Percentiles rank a stretch among this genome's conserved stretches.
Conservation (phyloP, 345 rosid species). For the Sisymbrium altissimum region DNA sequence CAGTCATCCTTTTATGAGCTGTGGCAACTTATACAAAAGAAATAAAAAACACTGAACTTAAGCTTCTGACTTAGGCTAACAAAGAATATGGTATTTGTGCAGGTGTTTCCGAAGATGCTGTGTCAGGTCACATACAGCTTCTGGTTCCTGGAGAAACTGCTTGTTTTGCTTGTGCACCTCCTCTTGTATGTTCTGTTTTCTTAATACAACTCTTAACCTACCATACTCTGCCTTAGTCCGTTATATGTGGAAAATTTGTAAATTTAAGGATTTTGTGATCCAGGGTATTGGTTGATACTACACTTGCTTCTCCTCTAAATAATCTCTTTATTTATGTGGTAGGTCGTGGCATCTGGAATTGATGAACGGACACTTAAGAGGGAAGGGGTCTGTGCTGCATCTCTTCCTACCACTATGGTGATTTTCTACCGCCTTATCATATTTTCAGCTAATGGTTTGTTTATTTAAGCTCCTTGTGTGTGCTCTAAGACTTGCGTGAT, state of each 20-base stretch:
- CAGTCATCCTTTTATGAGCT: background rate
- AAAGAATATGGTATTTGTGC: conserved; percentile 22
- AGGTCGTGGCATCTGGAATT: conserved; percentile 97
- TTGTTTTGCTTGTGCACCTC: conserved; percentile 99
- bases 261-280: background rate
- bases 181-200: conserved; percentile 52
- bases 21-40: background rate
- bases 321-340: conserved; percentile 8
- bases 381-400: conserved; percentile 98
- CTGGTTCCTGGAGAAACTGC: conserved; percentile 96
- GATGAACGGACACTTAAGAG: conserved; percentile 94
- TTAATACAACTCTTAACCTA: background rate
- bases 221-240: background rate
- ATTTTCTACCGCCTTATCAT: background rate
- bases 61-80: background rate
- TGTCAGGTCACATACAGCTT: conserved; percentile 96
- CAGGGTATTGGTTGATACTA: background rate
- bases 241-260: conserved; percentile 7
- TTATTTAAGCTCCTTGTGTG: background rate
- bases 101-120: conserved; percentile 99
- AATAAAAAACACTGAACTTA: background rate
- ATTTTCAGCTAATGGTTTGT: background rate
- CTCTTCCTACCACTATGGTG: conserved; percentile 93
- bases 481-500: background rate
- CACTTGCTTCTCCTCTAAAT: background rate